A percentile compares a stretch with the other conserved stretches of the same genome.
These are phyloP conservation scores for Aureobasidium uvarum DNA, from an alignment of 2,329 filamentous ascomycete species.

Conservation along the genomic window DNA sequence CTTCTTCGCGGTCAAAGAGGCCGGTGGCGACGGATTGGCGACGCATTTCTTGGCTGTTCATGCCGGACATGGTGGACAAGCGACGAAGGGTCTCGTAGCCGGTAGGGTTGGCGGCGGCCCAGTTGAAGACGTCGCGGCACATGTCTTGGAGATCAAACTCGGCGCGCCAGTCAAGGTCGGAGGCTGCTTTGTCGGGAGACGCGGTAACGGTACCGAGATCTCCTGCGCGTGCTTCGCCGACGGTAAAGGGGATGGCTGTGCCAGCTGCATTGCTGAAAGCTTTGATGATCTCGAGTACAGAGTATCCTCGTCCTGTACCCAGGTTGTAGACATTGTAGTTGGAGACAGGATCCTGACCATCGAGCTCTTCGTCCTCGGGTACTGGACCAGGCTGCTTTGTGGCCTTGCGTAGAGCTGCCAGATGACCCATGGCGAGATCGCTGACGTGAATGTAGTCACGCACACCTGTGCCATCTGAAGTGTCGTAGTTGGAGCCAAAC, in stretches of 20 bases:
- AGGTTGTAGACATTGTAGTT: constrained; percentile 40
- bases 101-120: constrained; percentile 22
- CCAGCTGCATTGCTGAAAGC: constrained; percentile 42
- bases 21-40: constrained; percentile 8
- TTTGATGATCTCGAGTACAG: constrained; percentile 45
- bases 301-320: constrained; percentile 45
- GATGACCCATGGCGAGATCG: constrained; percentile 63
- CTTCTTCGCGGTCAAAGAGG: constrained; percentile 21
- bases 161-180: constrained; percentile 42
- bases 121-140: constrained; percentile 27
- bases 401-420: constrained; percentile 54
- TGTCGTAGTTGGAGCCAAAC: constrained; percentile 65
- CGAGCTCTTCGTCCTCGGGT: not conserved
- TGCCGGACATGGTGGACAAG: constrained; percentile 16
- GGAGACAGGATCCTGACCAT: constrained; percentile 20
- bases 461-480: constrained; percentile 63
- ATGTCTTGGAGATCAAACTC: constrained; percentile 36
- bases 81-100: constrained; percentile 24
- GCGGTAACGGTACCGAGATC: constrained; percentile 46
- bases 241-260: constrained; percentile 39
- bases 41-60: constrained; percentile 3
- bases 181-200: constrained; percentile 41
- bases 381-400: constrained; percentile 34
- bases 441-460: constrained; percentile 68
- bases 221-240: constrained; percentile 42